Percentiles rank a stretch among this genome's conserved stretches.
Conservation (phyloP, 2,329 filamentous ascomycete species). For the Colletotrichum sp. region DNA sequence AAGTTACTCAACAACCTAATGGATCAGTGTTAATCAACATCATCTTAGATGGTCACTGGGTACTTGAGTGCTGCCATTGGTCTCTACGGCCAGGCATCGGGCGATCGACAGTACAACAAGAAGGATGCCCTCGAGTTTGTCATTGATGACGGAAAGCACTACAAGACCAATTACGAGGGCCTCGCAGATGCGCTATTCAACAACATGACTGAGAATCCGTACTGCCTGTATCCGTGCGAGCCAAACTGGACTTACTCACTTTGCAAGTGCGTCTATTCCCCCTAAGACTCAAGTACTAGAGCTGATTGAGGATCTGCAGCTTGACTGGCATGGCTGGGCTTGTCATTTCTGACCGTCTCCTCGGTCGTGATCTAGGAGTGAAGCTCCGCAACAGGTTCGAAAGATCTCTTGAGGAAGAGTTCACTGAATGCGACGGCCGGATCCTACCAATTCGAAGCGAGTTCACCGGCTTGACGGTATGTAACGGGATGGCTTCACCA, state of each 20-base stretch:
- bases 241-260: background rate
- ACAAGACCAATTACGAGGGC: background rate
- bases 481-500: accelerated
- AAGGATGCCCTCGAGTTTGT: background rate
- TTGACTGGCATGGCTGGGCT: background rate
- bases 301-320: background rate
- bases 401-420: background rate
- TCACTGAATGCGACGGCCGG: background rate
- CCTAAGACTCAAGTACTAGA: background rate
- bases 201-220: background rate
- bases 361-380: background rate
- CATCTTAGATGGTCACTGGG: background rate
- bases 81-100: background rate
- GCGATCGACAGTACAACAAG: background rate
- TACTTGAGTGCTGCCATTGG: background rate
- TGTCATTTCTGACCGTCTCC: background rate
- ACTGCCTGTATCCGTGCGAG: background rate
- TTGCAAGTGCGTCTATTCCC: background rate
- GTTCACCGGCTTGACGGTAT: background rate
- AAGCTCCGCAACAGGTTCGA: background rate
- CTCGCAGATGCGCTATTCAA: background rate
- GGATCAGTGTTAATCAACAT: background rate
- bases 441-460: background rate
- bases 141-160: background rate
- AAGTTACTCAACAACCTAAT: background rate